phyloP scores from a whole-genome alignment of 2,329 filamentous ascomycete species.

The Aspergillus persii region DNA sequence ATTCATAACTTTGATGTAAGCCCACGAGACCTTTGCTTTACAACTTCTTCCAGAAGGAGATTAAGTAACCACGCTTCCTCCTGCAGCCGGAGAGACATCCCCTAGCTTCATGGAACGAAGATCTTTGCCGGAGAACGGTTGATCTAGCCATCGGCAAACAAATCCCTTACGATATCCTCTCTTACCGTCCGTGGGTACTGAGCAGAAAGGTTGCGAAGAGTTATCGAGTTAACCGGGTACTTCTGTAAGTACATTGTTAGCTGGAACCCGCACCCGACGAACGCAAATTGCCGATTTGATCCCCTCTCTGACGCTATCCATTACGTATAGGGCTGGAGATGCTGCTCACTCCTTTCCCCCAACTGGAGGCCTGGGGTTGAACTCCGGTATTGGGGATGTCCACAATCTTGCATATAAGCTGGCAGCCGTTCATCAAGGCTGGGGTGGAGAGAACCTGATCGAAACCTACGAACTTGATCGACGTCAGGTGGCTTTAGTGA shows the following conservation, averaged over 20 bases:
- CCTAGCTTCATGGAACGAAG: conserved; percentile 36
- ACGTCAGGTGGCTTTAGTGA: conserved; percentile 40
- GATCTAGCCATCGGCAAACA: conserved; percentile 24
- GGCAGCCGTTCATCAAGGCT: conserved; percentile 33
- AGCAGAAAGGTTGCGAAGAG: too few species aligned
- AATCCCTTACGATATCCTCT: too few species aligned
- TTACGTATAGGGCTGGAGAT: conserved; percentile 46
- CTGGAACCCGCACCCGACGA: too few species aligned
- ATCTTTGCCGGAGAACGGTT: conserved; percentile 32
- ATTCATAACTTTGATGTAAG: conserved; percentile 46
- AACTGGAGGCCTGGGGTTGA: conserved; percentile 55
- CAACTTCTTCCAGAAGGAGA: too few species aligned
- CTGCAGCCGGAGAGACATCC: conserved; percentile 34
- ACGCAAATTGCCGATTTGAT: too few species aligned
- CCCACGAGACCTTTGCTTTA: too few species aligned
- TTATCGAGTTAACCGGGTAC: too few species aligned
- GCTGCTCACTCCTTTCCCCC: conserved; percentile 56
- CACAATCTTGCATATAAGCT: conserved; percentile 49
- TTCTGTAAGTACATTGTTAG: too few species aligned
- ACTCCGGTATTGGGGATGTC: conserved; percentile 52
- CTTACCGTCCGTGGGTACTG: too few species aligned
- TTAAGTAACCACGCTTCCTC: too few species aligned
- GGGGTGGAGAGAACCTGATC: too few species aligned
- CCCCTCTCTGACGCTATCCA: too few species aligned
- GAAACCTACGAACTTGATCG: conserved; percentile 40